Evolutionary conservation across 1,284 basidiomycete genomes (phyloP).

Genomic region (Cutaneotrichosporon sp.): DNA sequence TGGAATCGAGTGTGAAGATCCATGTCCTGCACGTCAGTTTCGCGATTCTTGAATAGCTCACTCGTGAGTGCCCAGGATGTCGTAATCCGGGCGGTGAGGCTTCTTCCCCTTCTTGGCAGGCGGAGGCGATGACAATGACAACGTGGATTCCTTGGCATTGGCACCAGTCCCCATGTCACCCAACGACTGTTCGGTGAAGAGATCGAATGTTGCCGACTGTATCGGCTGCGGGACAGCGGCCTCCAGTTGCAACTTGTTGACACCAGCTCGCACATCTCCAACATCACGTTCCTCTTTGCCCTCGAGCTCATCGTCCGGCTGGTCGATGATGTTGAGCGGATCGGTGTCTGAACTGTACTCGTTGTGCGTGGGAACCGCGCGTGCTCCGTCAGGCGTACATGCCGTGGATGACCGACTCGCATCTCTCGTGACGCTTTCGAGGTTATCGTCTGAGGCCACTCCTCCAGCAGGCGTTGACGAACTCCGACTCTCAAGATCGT

Average conservation of each 20-base stretch:
- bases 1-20: conserved; percentile 84
- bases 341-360: background rate
- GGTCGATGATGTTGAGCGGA: conserved; percentile 2
- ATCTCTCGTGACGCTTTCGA: background rate
- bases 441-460: background rate
- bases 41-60: conserved; percentile 15
- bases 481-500: background rate
- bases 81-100: conserved; percentile 13
- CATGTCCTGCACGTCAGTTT: conserved; percentile 60
- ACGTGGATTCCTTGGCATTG: background rate
- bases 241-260: background rate
- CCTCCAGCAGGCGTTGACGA: background rate
- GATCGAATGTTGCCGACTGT: background rate
- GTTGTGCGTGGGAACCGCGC: background rate
- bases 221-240: conserved; percentile 15
- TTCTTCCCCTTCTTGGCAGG: conserved; percentile 9
- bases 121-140: background rate
- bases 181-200: conserved; percentile 6
- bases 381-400: background rate
- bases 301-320: background rate
- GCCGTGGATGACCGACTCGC: background rate
- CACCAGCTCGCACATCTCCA: background rate
- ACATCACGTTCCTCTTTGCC: background rate
- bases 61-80: conserved; percentile 30
- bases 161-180: background rate